Percentiles rank a stretch among this genome's conserved stretches.
Conservation (phyloP, 2,329 filamentous ascomycete species). For the Paradendryphiella salina region DNA sequence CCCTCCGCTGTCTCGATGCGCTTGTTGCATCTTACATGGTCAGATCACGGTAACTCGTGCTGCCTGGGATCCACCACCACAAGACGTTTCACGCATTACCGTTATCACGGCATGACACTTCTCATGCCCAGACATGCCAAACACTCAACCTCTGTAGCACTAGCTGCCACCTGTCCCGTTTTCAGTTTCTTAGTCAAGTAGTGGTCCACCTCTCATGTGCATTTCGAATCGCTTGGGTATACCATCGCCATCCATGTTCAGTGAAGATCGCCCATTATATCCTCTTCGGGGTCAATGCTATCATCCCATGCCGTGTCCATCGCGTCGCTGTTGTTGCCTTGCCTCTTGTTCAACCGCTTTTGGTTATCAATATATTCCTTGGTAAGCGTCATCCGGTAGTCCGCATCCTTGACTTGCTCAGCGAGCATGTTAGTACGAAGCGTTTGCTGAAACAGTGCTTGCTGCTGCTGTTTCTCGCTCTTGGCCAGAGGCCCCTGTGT, state of each 20-base stretch:
- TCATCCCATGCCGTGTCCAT: constrained; percentile 47
- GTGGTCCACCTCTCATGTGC: constrained; percentile 1
- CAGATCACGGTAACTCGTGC: background rate
- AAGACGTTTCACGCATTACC: constrained; percentile 36
- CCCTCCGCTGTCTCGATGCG: background rate
- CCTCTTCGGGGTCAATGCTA: constrained; percentile 42
- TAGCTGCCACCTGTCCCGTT: background rate
- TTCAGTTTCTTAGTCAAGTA: background rate
- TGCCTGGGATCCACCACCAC: constrained; percentile 11
- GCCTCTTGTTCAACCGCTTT: constrained; percentile 53
- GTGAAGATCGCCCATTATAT: constrained; percentile 47
- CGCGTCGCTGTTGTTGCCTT: constrained; percentile 36
- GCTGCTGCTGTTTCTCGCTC: constrained; percentile 47
- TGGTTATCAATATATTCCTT: constrained; percentile 62
- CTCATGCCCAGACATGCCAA: constrained; percentile 11
- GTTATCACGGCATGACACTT: constrained; percentile 31
- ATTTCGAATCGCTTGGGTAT: background rate
- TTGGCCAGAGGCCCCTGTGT: constrained; percentile 45
- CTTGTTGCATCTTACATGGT: background rate
- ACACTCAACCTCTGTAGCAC: constrained; percentile 1
- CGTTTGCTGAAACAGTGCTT: constrained; percentile 55
- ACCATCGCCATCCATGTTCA: constrained; percentile 10
- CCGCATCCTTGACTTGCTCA: constrained; percentile 57
- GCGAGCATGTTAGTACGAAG: constrained; percentile 56
- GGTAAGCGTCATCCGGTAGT: constrained; percentile 59